These are phyloP conservation scores for Oryza coarctata DNA, from an alignment of 176 grass and related monocot species.

Conservation along the genomic window DNA sequence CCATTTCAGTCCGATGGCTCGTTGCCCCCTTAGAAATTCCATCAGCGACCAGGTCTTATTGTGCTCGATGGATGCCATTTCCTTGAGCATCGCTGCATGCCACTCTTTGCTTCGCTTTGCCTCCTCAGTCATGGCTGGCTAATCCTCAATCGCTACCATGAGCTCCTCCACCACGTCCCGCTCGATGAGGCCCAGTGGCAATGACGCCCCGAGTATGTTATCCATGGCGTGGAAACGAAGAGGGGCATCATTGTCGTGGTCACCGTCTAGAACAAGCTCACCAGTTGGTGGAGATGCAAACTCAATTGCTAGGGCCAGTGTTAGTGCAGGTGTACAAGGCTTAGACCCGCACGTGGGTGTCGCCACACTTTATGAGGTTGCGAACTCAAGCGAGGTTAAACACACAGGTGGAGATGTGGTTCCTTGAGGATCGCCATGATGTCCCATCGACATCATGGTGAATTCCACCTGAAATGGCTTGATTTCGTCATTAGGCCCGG, in stretches of 20 bases:
- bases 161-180: neutral
- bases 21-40: neutral
- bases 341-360: neutral
- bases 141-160: neutral
- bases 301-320: fast-evolving
- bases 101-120: neutral
- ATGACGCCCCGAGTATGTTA: neutral
- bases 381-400: too few relatives aligned
- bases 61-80: neutral
- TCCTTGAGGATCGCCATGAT: too few relatives aligned
- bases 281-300: neutral
- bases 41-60: neutral
- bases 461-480: neutral
- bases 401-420: fast-evolving
- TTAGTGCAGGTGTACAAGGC: fast-evolving
- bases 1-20: neutral
- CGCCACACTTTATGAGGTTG: fast-evolving
- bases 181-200: neutral
- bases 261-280: fast-evolving
- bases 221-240: neutral
- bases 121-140: neutral
- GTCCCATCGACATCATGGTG: too few relatives aligned
- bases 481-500: fast-evolving
- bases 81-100: too few relatives aligned
- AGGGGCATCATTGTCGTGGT: neutral